Percentiles rank a stretch among this genome's conserved stretches.
phyloP scores from a whole-genome alignment of 148 eudicot genomes.

The Heliamphora exappendiculata region DNA sequence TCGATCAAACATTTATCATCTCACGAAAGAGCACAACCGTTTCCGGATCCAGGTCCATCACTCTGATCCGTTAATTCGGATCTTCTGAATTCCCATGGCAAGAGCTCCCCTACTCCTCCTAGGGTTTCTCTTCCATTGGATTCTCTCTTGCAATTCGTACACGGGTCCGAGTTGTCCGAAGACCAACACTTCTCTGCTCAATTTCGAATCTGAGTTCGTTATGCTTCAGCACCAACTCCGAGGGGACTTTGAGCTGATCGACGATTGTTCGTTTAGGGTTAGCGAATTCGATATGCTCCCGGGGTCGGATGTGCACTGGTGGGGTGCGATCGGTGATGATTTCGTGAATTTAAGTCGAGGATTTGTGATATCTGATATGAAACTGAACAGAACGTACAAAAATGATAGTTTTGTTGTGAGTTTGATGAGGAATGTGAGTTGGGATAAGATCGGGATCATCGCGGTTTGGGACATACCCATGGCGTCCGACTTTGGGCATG shows the following conservation, averaged over 20 bases:
- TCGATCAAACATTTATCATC: background rate
- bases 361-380: constrained; percentile 56
- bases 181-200: constrained; percentile 32
- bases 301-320: constrained; percentile 85
- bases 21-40: background rate
- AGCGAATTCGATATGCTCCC: constrained; percentile 73
- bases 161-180: constrained; percentile 38
- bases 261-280: constrained; percentile 80
- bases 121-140: constrained; percentile 15
- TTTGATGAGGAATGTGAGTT: constrained; percentile 53
- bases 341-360: constrained; percentile 69
- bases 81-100: constrained; percentile 26
- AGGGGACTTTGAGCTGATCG: constrained; percentile 53
- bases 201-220: constrained; percentile 47
- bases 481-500: constrained; percentile 79
- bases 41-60: background rate
- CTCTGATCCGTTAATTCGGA: constrained; percentile 27
- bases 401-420: constrained; percentile 64
- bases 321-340: constrained; percentile 67
- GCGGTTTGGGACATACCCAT: constrained; percentile 68
- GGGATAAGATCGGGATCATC: constrained; percentile 65
- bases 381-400: constrained; percentile 48
- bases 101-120: constrained; percentile 7
- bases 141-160: constrained; percentile 15
- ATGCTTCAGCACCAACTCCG: constrained; percentile 89